Conservation (phyloP, 208 protist genomes). For the Naegleria lovaniensis region DNA sequence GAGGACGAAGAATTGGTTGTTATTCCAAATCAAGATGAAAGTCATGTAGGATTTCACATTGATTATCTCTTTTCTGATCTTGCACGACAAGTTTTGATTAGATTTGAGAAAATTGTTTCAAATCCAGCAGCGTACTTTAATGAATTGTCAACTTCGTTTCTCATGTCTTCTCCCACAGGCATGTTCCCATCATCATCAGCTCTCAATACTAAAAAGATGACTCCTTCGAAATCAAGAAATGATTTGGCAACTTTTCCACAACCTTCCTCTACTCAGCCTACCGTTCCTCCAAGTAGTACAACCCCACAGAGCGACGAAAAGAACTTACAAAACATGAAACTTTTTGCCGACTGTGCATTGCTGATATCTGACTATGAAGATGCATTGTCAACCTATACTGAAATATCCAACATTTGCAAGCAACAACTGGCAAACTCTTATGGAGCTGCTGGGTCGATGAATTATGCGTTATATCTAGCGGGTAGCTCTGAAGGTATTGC, state of each 20-base stretch:
- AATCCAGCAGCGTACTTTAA: neutral
- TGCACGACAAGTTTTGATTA: neutral
- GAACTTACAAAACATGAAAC: neutral
- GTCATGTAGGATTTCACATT: neutral
- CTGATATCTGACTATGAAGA: neutral
- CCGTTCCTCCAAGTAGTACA: neutral
- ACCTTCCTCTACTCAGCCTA: neutral
- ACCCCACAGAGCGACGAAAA: neutral
- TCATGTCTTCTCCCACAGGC: neutral
- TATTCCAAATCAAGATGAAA: neutral
- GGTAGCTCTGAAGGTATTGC: neutral
- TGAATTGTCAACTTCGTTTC: neutral
- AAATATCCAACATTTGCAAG: neutral
- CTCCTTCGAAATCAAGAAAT: neutral
- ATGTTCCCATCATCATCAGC: neutral
- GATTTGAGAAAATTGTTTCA: neutral
- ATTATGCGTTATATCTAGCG: neutral
- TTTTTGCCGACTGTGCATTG: neutral
- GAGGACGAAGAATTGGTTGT: neutral
- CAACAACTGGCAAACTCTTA: neutral
- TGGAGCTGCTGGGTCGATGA: neutral
- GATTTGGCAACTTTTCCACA: neutral
- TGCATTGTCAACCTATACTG: neutral
- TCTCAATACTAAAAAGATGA: neutral
- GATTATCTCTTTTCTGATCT: neutral